Conservation (phyloP, 352 stramenopile species). For the Globisporangium takayamanum region DNA sequence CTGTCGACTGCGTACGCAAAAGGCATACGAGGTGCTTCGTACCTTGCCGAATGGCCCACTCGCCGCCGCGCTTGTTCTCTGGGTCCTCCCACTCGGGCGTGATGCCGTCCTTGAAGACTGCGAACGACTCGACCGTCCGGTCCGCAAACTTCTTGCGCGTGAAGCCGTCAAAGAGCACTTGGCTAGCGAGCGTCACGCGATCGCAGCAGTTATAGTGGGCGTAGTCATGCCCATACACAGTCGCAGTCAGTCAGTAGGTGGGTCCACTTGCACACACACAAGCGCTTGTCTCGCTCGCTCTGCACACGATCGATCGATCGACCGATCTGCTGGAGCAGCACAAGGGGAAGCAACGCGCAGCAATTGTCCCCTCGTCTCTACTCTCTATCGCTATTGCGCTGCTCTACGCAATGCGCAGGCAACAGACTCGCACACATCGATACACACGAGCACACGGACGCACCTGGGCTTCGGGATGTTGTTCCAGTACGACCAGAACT, state of each 20-base stretch:
- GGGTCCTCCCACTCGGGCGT: slow-evolving; percentile 87
- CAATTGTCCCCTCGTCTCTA: not conserved
- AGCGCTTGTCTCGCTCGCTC: no score
- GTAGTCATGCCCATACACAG: not conserved
- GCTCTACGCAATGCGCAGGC: no score
- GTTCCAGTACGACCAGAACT: slow-evolving; percentile 91
- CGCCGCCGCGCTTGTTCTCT: slow-evolving; percentile 83
- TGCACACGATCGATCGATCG: not conserved
- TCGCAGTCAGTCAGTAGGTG: not conserved
- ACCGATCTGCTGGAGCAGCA: not conserved
- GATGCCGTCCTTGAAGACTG: slow-evolving; percentile 89
- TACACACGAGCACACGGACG: not conserved
- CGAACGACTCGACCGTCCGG: slow-evolving; percentile 92
- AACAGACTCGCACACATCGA: not conserved
- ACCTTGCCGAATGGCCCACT: slow-evolving; percentile 85
- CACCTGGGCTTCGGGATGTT: slow-evolving; percentile 87
- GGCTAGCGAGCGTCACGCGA: slow-evolving; percentile 17
- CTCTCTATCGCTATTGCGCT: no score
- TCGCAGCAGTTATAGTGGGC: not conserved
- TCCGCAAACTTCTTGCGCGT: slow-evolving; percentile 89
- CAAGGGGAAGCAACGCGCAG: not conserved
- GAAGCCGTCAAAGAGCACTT: slow-evolving; percentile 79
- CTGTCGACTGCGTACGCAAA: slow-evolving; percentile 1
- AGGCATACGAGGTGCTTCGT: not conserved
- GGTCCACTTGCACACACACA: no score